Base-by-base conservation (phyloP, 768 basidiomycete genomes). In the Hygrophoropsis aurantiaca region DNA sequence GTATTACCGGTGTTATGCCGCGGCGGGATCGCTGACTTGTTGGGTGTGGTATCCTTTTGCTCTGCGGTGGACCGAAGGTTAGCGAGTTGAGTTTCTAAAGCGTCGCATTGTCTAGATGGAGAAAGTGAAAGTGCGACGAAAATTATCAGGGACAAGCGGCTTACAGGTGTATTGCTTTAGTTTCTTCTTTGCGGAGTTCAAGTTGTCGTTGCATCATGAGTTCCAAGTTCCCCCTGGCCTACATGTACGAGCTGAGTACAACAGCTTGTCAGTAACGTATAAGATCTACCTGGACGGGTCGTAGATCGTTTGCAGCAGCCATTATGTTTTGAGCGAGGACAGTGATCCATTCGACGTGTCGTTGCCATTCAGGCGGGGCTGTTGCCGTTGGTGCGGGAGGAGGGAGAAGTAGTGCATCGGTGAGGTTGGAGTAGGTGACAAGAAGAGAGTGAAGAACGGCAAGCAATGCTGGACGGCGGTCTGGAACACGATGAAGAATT, bases 261-360 rank as follows among this genome's bases (percentile, higher is more conserved):
- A 25, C 15, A 15, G 38, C 21, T 20, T 6, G 18, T 15, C 16
- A 21, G 32, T 18, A 26, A 49, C 23, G 15, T n/a, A 42, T 42
- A 38, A 45, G 35, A 60, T 67, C 10, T 20, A 84, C 90, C 78
- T 94, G 92, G 4, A 93, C 87, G 1, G 91, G 92, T 20, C 93
- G 80, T 42, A 94, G 68, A 57, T 93, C 91, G 58, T 95, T 95
- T 30, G 88, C 89, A 15, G 89, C 87, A 11, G 85, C 88, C 81
- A 94, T 90, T 47, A 95, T 76, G 62, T 94, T 95, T 63, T 90
- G 87, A 6, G 82, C 82, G 44, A 92, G 77, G 2, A 88, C 73
- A 10, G 77, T 82, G 43, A 94, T 85, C 87, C 91, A 91, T 59
- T 90, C 87, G 2, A 87, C 73, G 45, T 85, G 80, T 41, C 79